Conservation (phyloP, 2,329 filamentous ascomycete species). For the Trichophyton verrucosum region DNA sequence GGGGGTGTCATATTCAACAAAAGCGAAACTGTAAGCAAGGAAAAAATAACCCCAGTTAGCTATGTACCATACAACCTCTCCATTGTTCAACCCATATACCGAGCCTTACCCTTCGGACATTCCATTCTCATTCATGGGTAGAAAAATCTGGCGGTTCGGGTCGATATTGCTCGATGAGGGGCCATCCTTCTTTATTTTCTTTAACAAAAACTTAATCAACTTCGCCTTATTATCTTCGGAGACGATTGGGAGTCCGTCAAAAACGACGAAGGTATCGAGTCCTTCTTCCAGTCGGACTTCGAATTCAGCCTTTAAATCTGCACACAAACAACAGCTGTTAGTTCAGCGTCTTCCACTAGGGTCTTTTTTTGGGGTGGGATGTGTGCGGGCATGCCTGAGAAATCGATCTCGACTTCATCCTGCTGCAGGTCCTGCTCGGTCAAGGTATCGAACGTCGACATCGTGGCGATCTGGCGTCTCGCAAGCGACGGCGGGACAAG, state of each 20-base stretch:
- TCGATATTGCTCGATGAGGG: slow-evolving; percentile 59
- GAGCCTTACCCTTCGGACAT: slow-evolving; percentile 66
- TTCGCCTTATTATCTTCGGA: slow-evolving; percentile 84
- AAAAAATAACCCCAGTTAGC: neutral
- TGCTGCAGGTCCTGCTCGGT: slow-evolving; percentile 85
- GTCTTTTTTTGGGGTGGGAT: slow-evolving; percentile 7
- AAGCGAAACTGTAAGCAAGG: slow-evolving; percentile 59
- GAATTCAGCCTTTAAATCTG: slow-evolving; percentile 82
- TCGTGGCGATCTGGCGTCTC: neutral
- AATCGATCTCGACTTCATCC: slow-evolving; percentile 86
- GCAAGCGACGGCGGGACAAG: neutral
- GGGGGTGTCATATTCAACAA: slow-evolving; percentile 87
- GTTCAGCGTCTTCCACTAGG: slow-evolving; percentile 15
- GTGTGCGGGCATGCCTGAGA: slow-evolving; percentile 45
- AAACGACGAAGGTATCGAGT: slow-evolving; percentile 88
- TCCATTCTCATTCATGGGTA: slow-evolving; percentile 82
- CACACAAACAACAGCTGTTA: slow-evolving; percentile 16
- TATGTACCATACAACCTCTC: neutral
- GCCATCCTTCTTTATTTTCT: slow-evolving; percentile 56
- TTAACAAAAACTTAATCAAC: slow-evolving; percentile 88
- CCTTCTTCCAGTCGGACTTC: slow-evolving; percentile 94
- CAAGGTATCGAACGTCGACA: slow-evolving; percentile 61
- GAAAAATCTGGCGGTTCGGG: slow-evolving; percentile 47
- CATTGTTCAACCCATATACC: neutral
- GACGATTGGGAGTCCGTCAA: slow-evolving; percentile 86